Evolutionary conservation across 2,329 filamentous ascomycete genomes (phyloP).

Genomic region (Fusarium torreyae): DNA sequence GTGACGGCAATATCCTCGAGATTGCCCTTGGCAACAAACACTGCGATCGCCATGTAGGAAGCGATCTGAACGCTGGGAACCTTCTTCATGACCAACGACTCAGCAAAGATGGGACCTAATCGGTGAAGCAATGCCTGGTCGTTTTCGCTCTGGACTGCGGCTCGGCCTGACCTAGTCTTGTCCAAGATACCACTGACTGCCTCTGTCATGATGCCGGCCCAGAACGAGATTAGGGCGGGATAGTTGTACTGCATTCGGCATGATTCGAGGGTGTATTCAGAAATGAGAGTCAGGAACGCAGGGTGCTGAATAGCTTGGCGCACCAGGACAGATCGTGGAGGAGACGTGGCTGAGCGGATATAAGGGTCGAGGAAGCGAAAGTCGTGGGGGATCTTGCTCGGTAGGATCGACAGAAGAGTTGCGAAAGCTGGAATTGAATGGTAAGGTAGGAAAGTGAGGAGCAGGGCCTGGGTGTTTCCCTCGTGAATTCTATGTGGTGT

Average conservation of each 20-base stretch:
- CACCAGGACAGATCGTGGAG: conserved; percentile 85
- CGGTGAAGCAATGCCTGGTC: conserved; percentile 82
- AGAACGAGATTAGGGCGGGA: conserved; percentile 86
- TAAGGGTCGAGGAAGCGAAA: conserved; percentile 92
- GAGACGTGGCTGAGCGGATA: conserved; percentile 80
- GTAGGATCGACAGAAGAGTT: conserved; percentile 89
- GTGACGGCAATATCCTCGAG: conserved; percentile 86
- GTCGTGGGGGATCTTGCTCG: conserved; percentile 78
- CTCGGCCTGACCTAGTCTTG: conserved; percentile 80
- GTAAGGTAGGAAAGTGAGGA: conserved; percentile 93
- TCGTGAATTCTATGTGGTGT: conserved; percentile 80
- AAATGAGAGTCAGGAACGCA: conserved; percentile 82
- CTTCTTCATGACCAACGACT: conserved; percentile 81
- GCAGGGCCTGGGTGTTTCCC: conserved; percentile 83
- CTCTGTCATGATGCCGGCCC: conserved; percentile 90
- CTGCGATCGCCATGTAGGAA: conserved; percentile 90
- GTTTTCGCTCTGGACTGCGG: conserved; percentile 82
- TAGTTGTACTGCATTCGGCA: conserved; percentile 81
- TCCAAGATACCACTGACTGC: conserved; percentile 88
- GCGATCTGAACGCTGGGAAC: conserved; percentile 86
- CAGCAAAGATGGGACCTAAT: conserved; percentile 79
- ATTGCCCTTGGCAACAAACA: conserved; percentile 86
- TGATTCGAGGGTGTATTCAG: conserved; percentile 82
- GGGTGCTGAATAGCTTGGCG: conserved; percentile 86
- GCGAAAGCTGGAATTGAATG: conserved; percentile 89